A percentile compares a stretch with the other conserved stretches of the same genome.
These are phyloP conservation scores for Setaria italica DNA, from an alignment of 202 grass and related monocot species.

Conservation along the genomic window DNA sequence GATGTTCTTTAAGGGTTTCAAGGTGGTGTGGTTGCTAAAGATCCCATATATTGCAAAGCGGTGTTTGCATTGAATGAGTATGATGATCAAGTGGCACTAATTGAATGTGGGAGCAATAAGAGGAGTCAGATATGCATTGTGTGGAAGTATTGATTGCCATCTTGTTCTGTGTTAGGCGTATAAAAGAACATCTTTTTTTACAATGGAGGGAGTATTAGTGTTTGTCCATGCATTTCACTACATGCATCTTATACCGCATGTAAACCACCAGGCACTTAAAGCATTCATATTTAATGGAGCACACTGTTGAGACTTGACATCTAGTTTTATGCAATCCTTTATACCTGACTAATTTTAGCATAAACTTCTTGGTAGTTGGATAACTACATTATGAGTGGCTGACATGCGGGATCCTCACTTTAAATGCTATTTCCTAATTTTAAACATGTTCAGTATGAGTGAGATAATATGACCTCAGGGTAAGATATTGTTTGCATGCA, in stretches of 20 bases:
- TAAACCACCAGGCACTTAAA: neutral
- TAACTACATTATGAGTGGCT: neutral
- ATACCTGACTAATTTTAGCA: neutral
- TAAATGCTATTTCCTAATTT: neutral
- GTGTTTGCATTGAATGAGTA: neutral
- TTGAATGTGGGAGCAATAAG: constrained; percentile 4
- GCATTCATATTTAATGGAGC: neutral
- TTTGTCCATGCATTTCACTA: constrained; percentile 12
- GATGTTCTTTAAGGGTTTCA: neutral
- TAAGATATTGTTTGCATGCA: neutral
- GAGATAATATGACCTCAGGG: neutral
- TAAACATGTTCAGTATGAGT: neutral
- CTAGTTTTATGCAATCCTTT: neutral
- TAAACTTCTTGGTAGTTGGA: neutral
- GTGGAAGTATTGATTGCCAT: constrained; percentile 10
- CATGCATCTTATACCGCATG: neutral
- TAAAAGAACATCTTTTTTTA: neutral
- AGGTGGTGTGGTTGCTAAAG: neutral
- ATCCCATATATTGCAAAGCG: neutral
- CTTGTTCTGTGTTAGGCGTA: neutral
- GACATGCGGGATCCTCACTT: neutral
- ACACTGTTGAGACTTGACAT: neutral
- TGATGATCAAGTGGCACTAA: neutral
- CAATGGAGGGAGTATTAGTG: neutral
- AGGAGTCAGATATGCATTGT: neutral